Evolutionary conservation across 2,329 filamentous ascomycete species (phyloP).

Genomic region (Ceratocystis alfenasii): DNA sequence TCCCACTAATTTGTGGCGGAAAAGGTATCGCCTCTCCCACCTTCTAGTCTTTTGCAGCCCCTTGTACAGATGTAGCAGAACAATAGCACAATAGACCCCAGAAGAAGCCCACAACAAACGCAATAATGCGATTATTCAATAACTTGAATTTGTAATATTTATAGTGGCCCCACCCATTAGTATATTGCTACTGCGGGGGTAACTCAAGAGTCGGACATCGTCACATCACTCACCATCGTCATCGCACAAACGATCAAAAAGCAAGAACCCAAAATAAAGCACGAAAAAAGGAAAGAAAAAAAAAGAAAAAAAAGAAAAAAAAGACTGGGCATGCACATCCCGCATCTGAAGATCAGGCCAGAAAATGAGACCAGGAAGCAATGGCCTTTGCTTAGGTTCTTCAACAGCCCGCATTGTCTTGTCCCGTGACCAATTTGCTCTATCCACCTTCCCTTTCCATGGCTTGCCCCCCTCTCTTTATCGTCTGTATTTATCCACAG

Average conservation of each 20-base stretch:
- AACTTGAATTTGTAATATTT: not conserved
- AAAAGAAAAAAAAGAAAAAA: not conserved
- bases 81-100: not conserved
- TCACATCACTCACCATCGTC: not conserved
- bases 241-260: not conserved
- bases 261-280: not conserved
- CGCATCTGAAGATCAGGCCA: not conserved
- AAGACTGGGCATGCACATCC: not conserved
- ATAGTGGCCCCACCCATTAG: not conserved
- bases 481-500: not conserved
- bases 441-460: not conserved
- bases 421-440: not conserved
- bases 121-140: not conserved
- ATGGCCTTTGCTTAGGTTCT: not conserved
- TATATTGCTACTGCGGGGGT: not conserved
- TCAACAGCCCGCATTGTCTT: not conserved
- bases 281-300: not conserved
- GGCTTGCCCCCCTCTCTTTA: not conserved
- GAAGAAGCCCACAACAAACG: not conserved
- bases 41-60: not conserved
- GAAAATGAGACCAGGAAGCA: slow-evolving; percentile 5
- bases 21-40: not conserved
- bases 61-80: not conserved
- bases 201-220: not conserved
- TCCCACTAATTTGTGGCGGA: not conserved